Base-by-base conservation (phyloP, 2,329 filamentous ascomycete genomes). In the Dactylellina sp. region DNA sequence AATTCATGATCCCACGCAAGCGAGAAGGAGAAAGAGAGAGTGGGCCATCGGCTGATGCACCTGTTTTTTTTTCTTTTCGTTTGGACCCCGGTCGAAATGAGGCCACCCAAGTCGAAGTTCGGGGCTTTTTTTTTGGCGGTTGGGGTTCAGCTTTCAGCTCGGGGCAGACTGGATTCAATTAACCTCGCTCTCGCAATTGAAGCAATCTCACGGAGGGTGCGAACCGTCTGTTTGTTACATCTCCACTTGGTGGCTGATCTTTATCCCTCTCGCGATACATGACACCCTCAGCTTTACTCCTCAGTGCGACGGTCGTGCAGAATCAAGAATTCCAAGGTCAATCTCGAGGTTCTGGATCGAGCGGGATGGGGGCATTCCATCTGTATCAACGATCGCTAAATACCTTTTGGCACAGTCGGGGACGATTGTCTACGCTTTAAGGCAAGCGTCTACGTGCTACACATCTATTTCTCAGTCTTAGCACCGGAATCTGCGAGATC, bases 51-150 rank as follows among this genome's bases (percentile, higher is more conserved):
- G 64, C 47, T 72, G 68, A 61, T 72, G 55, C 53, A 60, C 66
- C 59, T 59, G 12, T 32, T 47, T 52, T 20, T 40, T 39, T 37
- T 47, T 35, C 24, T 32, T 40, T 24, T 5, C 32, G 25, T 42
- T 35, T 46, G 25, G 18, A 50, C 59, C 66, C 68, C 49, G 52
- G 60, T 60, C 60, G 44, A 61, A 65, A 64, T 56, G 49, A 61
- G 28, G 52, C 59, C 63, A 52, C 66, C 66, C 66, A n/a, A 72
- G 68, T 72, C 68, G 68, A 72, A 65, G 60, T 72, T 72, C 68
- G 68, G 68, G 61, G 61, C 60, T 59, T 72, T 65, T 64, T 59
- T 32, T 32, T 32, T 32, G 5, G 28, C 9, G 4, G 4, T 9
- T 32, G 4, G 4, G 4, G 28, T 9, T 72, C 68, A 72, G 68